These are phyloP conservation scores for Exophiala lecanii-corni DNA, from an alignment of 2,329 filamentous ascomycete species.

Conservation along the genomic window DNA sequence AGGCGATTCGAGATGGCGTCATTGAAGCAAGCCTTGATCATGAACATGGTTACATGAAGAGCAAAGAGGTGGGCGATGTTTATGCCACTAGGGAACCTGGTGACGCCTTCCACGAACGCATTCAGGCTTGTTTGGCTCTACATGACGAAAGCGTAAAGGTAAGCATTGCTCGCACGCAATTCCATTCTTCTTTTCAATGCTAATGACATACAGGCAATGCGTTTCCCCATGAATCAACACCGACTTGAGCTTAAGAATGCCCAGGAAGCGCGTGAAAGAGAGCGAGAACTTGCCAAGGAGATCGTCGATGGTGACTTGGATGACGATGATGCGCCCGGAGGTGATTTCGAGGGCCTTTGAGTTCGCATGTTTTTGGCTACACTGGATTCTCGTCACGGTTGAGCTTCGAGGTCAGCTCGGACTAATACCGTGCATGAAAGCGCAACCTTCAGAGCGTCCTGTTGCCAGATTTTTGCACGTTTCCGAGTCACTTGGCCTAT, in stretches of 20 bases:
- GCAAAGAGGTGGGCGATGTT: slow-evolving; percentile 90
- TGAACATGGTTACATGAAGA: slow-evolving; percentile 96
- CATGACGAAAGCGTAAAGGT: slow-evolving; percentile 99
- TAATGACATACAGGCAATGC: slow-evolving; percentile 89
- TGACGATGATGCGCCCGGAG: slow-evolving; percentile 81
- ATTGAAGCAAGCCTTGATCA: slow-evolving; percentile 94
- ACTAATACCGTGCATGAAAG: too few relatives aligned
- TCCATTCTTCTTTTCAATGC: too few relatives aligned
- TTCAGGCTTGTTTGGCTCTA: slow-evolving; percentile 81
- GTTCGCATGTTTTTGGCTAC: too few relatives aligned
- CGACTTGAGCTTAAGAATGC: slow-evolving; percentile 95
- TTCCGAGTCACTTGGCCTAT: too few relatives aligned
- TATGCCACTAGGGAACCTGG: slow-evolving; percentile 94
- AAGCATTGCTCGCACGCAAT: too few relatives aligned
- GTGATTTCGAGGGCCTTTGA: slow-evolving; percentile 94
- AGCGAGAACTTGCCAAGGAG: slow-evolving; percentile 96
- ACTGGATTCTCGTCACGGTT: too few relatives aligned
- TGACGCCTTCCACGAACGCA: slow-evolving; percentile 96
- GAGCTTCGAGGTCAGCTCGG: too few relatives aligned
- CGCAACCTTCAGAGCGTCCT: too few relatives aligned
- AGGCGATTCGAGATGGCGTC: slow-evolving; percentile 94
- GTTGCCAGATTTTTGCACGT: too few relatives aligned
- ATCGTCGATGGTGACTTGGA: slow-evolving; percentile 97
- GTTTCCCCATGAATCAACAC: slow-evolving; percentile 99
- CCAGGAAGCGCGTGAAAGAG: slow-evolving; percentile 93